Conservation (phyloP, 2,329 filamentous ascomycete genomes). For the Mycogone perniciosa region DNA sequence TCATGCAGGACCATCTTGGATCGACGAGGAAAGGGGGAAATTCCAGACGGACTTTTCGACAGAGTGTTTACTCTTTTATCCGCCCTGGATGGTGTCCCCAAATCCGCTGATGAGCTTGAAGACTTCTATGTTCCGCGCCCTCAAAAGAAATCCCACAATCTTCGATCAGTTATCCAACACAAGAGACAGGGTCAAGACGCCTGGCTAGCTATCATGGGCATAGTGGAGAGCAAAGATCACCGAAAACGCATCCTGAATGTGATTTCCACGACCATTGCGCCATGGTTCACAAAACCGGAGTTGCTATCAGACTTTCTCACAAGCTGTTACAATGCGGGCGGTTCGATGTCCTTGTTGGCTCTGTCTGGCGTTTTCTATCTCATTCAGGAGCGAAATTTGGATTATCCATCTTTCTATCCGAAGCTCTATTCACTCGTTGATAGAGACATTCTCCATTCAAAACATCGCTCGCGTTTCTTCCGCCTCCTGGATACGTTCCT, state of each 20-base stretch:
- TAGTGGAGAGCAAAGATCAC: conserved; percentile 62
- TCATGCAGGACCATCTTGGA: conserved; percentile 22
- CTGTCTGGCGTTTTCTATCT: conserved; percentile 92
- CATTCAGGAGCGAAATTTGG: conserved; percentile 87
- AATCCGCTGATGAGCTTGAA: conserved; percentile 57
- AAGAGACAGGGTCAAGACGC: conserved; percentile 78
- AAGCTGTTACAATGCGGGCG: conserved; percentile 84
- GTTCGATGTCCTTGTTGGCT: conserved; percentile 79
- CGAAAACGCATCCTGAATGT: conserved; percentile 71
- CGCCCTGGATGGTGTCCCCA: conserved; percentile 64
- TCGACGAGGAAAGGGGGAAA: conserved; percentile 14
- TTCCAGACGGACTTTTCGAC: conserved; percentile 37
- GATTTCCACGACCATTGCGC: conserved; percentile 72
- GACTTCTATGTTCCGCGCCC: conserved; percentile 62
- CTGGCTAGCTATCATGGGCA: conserved; percentile 72
- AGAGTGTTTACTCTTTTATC: conserved; percentile 57
- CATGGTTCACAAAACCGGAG: conserved; percentile 85
- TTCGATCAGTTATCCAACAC: conserved; percentile 62
- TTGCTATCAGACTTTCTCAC: conserved; percentile 93
- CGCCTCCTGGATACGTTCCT: conserved; percentile 87
- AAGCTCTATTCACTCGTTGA: conserved; percentile 94
- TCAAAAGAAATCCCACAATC: conserved; percentile 59
- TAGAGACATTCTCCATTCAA: conserved; percentile 80
- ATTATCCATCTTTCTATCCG: conserved; percentile 89
- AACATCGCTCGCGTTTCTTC: conserved; percentile 90